Base-by-base conservation (phyloP, 345 rosid genomes). In the Euphorbia lathyris region DNA sequence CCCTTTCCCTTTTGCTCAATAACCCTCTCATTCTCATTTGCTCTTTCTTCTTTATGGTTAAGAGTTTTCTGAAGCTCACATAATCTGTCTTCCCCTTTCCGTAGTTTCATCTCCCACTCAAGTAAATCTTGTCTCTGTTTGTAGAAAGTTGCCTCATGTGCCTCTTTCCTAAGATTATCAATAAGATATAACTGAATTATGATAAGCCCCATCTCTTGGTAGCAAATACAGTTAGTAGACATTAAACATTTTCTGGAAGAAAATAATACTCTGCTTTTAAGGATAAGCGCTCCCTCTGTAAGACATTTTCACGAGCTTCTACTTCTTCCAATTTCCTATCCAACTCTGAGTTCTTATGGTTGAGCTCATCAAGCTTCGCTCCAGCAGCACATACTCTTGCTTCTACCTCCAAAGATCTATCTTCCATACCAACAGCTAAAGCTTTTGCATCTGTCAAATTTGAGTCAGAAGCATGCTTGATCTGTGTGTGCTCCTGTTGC, bases 61-160 rank as follows among this genome's bases (percentile, higher is more conserved):
- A 88, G 73, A 27, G 68, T 79, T 77, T 81, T 86, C 70, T 77
- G 82, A 75, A 79, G 83, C 72, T 90, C 89, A 70, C 50, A 67
- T 40, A 86, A 74, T 68, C 55, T 82, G 67, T 84, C 85, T 67
- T 91, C 97, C 72, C 63, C 52, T 25, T 76, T 72, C 58, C 69
- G 79, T 34, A 91, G 74, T 74, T 80, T 85, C 77, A 67, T 86
- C 79, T 91, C 96, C 97, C 95, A 89, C 72, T 85, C 93, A 65
- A 68, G 78, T 61, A 91, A 68, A 40, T 91, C 96, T 81, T 88
- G 95, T 63, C 90, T 86, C 70, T 88, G 88, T 76, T 83, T 85
- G 77, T 82, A 83, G 60, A 90, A 84, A 65, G 85, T 79, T 67
- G 88, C 86, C 72, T 81, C 79, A 14, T 87, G 88, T 65, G 94